Base-by-base conservation (phyloP, 2,329 filamentous ascomycete genomes). In the Fusarium sacchari region DNA sequence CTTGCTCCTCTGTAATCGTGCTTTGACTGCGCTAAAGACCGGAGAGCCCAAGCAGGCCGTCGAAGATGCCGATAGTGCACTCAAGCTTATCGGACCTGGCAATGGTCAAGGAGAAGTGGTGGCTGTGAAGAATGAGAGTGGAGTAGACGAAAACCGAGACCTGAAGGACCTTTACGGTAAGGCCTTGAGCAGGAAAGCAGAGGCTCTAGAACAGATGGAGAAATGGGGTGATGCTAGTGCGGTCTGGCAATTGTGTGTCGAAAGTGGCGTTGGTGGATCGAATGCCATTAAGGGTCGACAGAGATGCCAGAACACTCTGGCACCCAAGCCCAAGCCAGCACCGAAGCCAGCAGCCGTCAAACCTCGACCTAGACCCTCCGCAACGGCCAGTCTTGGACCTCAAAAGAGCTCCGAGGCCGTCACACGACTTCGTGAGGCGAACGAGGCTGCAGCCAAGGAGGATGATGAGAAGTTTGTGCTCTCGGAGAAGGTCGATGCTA, bases 111-210 rank as follows among this genome's bases (percentile, higher is more conserved):
- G 90, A 24, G 96, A 99, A 83, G 89, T 85, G 12, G 94, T 99
- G 47, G 87, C 92, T 26, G 85, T 97, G 0, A 87, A 86, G 30
- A 87, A 86, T 28, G 84, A 85, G 11, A 88, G 88, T 62, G 84
- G 85, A n/a, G 83, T 84, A 44, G 88, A 91, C 39, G 87, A 92
- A 63, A 85, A 85, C 26, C 96, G 97, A 75, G 92, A 96, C 53
- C 97, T 99, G 94, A 93, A 90, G 72, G 95, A 97, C 24, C 93
- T 97, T 71, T 98, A 93, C 79, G 95, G 94, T 60, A 99, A 98
- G 82, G 96, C 96, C 0, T 85, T 98, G 36, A 96, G 94, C 84
- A 92, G 96, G 60, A 98, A 98, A 84, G 96, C 96, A 2, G 96
- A 99, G 83, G 96, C 95, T 3, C 87, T 98, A 13, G 96, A 99